A percentile compares a stretch with the other conserved stretches of the same genome.
Evolutionary conservation across 352 stramenopile genomes (phyloP).

Genomic region (Globisporangium uncinulatum): DNA sequence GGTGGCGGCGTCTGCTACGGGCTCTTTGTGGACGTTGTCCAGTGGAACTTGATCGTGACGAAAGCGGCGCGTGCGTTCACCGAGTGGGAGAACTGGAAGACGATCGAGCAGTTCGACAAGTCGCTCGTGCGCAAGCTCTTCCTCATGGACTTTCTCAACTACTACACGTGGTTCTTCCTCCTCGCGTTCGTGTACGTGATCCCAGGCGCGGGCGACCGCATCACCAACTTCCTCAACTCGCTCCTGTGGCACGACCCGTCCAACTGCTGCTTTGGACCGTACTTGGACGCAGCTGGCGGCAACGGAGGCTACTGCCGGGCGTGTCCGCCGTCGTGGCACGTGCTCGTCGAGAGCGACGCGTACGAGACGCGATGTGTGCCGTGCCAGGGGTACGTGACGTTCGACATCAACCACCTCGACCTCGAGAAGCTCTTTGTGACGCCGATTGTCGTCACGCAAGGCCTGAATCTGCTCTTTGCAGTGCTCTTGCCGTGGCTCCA

Average conservation of each 20-base stretch:
- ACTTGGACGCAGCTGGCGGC: constrained; percentile 57
- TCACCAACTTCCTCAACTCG: constrained; percentile 83
- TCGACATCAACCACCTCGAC: constrained; percentile 77
- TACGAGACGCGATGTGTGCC: constrained; percentile 63
- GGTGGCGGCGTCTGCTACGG: constrained; percentile 78
- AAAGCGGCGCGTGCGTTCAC: constrained; percentile 78
- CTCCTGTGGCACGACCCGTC: constrained; percentile 69
- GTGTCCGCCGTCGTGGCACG: constrained; percentile 62
- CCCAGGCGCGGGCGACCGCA: constrained; percentile 68
- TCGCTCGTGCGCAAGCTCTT: constrained; percentile 81
- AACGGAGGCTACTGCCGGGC: constrained; percentile 37
- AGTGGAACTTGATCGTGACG: constrained; percentile 87
- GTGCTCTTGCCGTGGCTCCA: constrained; percentile 63
- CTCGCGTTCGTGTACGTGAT: constrained; percentile 87
- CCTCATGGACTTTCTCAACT: constrained; percentile 84
- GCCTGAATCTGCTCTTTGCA: constrained; percentile 66
- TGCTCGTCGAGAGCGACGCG: constrained; percentile 71
- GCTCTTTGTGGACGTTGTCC: constrained; percentile 83
- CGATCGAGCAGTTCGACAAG: constrained; percentile 80
- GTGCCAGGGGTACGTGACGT: constrained; percentile 77
- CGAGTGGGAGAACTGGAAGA: constrained; percentile 85
- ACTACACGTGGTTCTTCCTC: constrained; percentile 90
- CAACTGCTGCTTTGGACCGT: constrained; percentile 86
- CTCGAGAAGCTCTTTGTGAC: constrained; percentile 83
- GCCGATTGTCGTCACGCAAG: constrained; percentile 80